Evolutionary conservation across 2,329 filamentous ascomycete species (phyloP).

Genomic region (Lecanosticta acicola): DNA sequence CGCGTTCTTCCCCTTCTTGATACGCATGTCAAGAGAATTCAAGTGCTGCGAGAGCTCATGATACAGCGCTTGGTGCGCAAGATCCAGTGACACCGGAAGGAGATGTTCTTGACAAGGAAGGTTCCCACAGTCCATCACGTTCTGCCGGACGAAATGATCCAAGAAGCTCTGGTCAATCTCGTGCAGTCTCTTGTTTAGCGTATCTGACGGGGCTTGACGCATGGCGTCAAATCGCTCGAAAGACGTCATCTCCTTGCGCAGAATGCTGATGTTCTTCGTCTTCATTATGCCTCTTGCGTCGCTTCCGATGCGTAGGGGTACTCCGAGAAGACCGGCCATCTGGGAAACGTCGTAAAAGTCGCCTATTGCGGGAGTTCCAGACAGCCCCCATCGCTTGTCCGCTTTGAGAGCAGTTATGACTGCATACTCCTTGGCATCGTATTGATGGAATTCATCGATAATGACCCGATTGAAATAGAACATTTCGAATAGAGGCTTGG

Average conservation of each 20-base stretch:
- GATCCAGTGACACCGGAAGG: constrained; percentile 39
- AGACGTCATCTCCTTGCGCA: constrained; percentile 41
- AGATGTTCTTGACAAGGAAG: constrained; percentile 44
- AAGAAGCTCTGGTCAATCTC: constrained; percentile 52
- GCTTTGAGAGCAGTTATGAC: constrained; percentile 43
- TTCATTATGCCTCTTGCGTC: constrained; percentile 42
- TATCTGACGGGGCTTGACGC: constrained; percentile 44
- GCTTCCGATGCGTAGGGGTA: constrained; percentile 52
- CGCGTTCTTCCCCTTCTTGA: constrained; percentile 35
- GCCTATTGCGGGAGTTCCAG: constrained; percentile 55
- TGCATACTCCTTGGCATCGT: constrained; percentile 39
- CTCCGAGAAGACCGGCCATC: constrained; percentile 52
- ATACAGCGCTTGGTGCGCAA: constrained; percentile 50
- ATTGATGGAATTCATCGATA: constrained; percentile 61
- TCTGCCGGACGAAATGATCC: constrained; percentile 47
- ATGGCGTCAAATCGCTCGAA: constrained; percentile 54
- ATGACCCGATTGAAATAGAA: constrained; percentile 58
- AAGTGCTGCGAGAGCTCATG: constrained; percentile 52
- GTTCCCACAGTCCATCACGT: constrained; percentile 33
- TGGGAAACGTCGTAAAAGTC: constrained; percentile 56
- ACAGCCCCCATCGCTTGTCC: constrained; percentile 56
- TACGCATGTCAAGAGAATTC: constrained; percentile 47
- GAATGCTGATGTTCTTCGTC: constrained; percentile 41
- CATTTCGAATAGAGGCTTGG: constrained; percentile 47
- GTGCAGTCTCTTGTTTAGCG: constrained; percentile 50